Evolutionary conservation across 2,329 filamentous ascomycete genomes (phyloP).

Genomic region (Xylaria sp.): DNA sequence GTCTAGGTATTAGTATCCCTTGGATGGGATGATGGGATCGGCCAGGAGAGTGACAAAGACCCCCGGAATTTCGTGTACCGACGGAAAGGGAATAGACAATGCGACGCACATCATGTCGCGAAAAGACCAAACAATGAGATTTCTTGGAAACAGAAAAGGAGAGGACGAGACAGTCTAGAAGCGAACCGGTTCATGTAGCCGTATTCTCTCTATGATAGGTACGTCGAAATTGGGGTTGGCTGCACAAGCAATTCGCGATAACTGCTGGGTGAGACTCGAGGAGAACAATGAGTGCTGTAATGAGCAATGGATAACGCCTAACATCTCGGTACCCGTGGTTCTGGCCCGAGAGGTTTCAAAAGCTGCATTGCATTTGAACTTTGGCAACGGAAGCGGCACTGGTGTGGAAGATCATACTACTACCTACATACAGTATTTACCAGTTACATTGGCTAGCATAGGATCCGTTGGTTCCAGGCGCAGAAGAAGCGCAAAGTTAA

Average conservation of each 20-base stretch:
- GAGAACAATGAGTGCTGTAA: slow-evolving; percentile 15
- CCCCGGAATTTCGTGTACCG: neutral
- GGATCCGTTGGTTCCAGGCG: slow-evolving; percentile 1
- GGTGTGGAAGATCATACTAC: slow-evolving; percentile 18
- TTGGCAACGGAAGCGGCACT: slow-evolving; percentile 20
- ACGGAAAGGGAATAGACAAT: slow-evolving; percentile 18
- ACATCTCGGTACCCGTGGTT: slow-evolving; percentile 9
- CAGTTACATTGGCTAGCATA: neutral
- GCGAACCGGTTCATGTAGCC: neutral
- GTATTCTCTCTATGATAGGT: neutral
- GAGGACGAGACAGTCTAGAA: neutral
- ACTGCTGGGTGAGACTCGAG: slow-evolving; percentile 11
- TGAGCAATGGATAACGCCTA: neutral
- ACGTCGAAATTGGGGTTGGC: neutral
- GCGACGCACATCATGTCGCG: neutral
- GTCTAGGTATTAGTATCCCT: neutral
- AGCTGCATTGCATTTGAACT: slow-evolving; percentile 10
- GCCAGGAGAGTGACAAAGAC: slow-evolving; percentile 12
- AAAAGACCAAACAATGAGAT: neutral
- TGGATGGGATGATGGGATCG: slow-evolving; percentile 3
- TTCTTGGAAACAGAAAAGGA: neutral
- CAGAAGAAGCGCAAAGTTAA: slow-evolving; percentile 11
- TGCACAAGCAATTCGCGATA: neutral
- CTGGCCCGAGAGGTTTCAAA: slow-evolving; percentile 12
- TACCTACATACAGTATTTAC: neutral